Evolutionary conservation across 257 asterid genomes (phyloP).

Genomic region (Solanum sparsipilum): DNA sequence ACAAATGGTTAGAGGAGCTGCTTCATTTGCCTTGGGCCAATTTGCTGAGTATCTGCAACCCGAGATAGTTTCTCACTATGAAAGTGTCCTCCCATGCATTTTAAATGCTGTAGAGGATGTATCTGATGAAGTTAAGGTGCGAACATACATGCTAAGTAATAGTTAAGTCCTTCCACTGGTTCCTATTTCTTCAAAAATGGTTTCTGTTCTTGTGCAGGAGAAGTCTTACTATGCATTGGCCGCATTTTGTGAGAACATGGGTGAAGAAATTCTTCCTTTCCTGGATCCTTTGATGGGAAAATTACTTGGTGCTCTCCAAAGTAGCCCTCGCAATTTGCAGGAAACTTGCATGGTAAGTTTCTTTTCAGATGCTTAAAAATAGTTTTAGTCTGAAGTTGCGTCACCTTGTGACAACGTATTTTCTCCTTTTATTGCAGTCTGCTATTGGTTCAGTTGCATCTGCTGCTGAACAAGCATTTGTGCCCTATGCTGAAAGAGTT

Average conservation of each 20-base stretch:
- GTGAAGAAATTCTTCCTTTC: slow-evolving; percentile 91
- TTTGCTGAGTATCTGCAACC: slow-evolving; percentile 97
- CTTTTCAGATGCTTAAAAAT: neutral
- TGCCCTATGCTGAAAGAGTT: slow-evolving; percentile 91
- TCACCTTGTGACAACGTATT: slow-evolving; percentile 12
- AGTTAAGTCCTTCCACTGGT: neutral
- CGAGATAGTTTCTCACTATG: slow-evolving; percentile 84
- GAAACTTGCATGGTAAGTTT: slow-evolving; percentile 89
- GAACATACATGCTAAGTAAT: neutral
- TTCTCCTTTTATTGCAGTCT: slow-evolving; percentile 46
- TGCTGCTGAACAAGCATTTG: slow-evolving; percentile 92
- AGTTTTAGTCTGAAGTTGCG: neutral
- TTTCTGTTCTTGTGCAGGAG: slow-evolving; percentile 43
- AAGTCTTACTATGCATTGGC: slow-evolving; percentile 97
- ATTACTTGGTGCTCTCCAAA: slow-evolving; percentile 73
- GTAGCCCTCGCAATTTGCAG: slow-evolving; percentile 78
- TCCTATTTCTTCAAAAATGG: slow-evolving; percentile 1
- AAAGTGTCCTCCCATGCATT: slow-evolving; percentile 82
- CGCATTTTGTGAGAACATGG: slow-evolving; percentile 99
- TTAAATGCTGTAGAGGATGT: slow-evolving; percentile 87
- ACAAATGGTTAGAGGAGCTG: slow-evolving; percentile 99
- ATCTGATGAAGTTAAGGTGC: slow-evolving; percentile 98
- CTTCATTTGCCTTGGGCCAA: slow-evolving; percentile 92
- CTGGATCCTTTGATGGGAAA: slow-evolving; percentile 85
- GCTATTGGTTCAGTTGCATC: slow-evolving; percentile 99